Percentiles rank a stretch among this genome's conserved stretches.
Evolutionary conservation across 129 eudicot species (phyloP).

Genomic region (Kitagawia praeruptora): DNA sequence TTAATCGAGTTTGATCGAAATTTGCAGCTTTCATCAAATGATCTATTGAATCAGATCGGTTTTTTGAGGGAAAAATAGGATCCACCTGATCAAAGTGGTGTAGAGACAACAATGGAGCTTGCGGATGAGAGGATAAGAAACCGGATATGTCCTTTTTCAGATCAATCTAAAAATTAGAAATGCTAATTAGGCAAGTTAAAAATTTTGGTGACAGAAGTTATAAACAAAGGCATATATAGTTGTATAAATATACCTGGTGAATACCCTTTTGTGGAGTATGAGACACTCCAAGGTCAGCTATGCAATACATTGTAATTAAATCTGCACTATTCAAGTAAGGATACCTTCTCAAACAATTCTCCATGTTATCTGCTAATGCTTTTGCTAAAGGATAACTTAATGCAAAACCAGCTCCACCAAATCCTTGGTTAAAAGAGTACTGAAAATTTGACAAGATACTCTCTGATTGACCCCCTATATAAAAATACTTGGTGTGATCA

Average conservation of each 20-base stretch:
- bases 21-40: slow-evolving; percentile 45
- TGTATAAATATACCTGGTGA: slow-evolving; percentile 30
- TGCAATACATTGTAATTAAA: slow-evolving; percentile 23
- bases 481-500: slow-evolving; percentile 33
- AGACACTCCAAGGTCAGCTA: slow-evolving; percentile 40
- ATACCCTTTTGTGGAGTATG: slow-evolving; percentile 24
- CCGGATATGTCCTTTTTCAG: slow-evolving; percentile 39
- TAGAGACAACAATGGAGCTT: slow-evolving; percentile 32
- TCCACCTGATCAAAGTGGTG: slow-evolving; percentile 34
- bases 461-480: slow-evolving; percentile 39
- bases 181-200: neutral
- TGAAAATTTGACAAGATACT: slow-evolving; percentile 10
- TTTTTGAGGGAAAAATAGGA: slow-evolving; percentile 42
- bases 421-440: slow-evolving; percentile 27
- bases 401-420: slow-evolving; percentile 48
- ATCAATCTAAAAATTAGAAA: slow-evolving; percentile 24
- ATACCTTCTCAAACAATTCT: slow-evolving; percentile 32
- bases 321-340: slow-evolving; percentile 22
- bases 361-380: slow-evolving; percentile 25
- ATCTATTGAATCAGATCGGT: slow-evolving; percentile 19
- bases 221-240: neutral
- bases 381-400: slow-evolving; percentile 37
- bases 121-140: slow-evolving; percentile 42
- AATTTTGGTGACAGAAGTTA: neutral
- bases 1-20: slow-evolving; percentile 37